Conservation (phyloP, 2,329 filamentous ascomycete species). For the Colletotrichum sojae region DNA sequence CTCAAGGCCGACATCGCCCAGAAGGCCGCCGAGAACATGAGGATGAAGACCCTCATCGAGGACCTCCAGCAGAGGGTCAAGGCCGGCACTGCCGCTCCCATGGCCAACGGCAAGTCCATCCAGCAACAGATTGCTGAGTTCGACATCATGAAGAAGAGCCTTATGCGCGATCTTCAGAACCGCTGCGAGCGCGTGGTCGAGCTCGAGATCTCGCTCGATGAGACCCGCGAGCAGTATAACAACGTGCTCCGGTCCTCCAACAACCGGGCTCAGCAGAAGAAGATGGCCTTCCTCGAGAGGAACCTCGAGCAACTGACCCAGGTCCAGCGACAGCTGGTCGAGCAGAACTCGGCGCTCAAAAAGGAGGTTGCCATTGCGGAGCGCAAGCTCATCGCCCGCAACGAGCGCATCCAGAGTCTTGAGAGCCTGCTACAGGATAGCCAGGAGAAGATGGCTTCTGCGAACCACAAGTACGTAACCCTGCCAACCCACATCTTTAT, state of each 20-base stretch:
- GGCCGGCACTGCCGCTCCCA: conserved; percentile 70
- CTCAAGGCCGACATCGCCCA: conserved; percentile 82
- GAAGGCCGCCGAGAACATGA: conserved; percentile 85
- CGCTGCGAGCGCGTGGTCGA: conserved; percentile 98
- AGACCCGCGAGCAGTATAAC: conserved; percentile 99
- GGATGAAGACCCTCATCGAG: conserved; percentile 85
- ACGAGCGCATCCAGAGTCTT: conserved; percentile 95
- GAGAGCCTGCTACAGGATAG: conserved; percentile 95
- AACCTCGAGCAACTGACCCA: conserved; percentile 98
- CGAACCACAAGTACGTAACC: conserved; percentile 88
- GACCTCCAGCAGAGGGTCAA: conserved; percentile 83
- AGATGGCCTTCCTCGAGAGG: conserved; percentile 99
- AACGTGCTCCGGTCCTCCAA: conserved; percentile 97
- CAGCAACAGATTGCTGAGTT: conserved; percentile 99
- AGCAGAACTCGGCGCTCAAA: conserved; percentile 97
- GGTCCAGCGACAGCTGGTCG: conserved; percentile 96
- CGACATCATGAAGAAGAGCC: conserved; percentile 99
- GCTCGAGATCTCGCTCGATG: conserved; percentile 96
- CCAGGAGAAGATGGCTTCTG: conserved; percentile 97
- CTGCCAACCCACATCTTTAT: not conserved
- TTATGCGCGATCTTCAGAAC: conserved; percentile 99
- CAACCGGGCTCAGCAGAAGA: conserved; percentile 99
- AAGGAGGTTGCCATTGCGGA: conserved; percentile 99
- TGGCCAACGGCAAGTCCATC: conserved; percentile 88
- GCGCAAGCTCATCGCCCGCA: conserved; percentile 94